phyloP scores from a whole-genome alignment of 345 rosid species.

The Nasturtium officinale region DNA sequence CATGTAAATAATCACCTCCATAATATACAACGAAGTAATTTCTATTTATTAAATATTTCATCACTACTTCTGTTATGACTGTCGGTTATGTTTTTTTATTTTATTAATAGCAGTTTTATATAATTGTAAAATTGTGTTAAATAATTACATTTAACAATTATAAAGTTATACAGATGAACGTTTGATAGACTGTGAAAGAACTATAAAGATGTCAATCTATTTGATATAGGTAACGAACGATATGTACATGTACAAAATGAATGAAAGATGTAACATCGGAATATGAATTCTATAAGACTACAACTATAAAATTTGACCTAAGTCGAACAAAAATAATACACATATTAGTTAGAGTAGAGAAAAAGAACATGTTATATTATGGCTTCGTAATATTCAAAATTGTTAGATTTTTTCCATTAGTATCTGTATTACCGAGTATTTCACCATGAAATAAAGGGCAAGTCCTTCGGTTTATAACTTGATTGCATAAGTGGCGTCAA shows the following conservation, averaged over 20 bases:
- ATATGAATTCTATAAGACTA: no score
- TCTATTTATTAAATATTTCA: neutral
- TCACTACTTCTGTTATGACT: neutral
- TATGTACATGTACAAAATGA: neutral
- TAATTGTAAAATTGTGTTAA: neutral
- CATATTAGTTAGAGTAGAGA: neutral
- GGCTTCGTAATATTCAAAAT: neutral
- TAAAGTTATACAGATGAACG: neutral
- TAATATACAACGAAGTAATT: neutral
- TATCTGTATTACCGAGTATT: neutral
- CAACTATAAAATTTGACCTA: no score
- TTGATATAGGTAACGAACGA: neutral
- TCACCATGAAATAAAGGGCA: neutral
- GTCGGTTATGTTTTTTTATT: neutral
- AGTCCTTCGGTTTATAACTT: neutral
- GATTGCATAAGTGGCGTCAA: neutral
- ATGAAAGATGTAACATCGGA: neutral
- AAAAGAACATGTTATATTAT: neutral
- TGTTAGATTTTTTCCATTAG: neutral
- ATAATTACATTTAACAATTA: neutral
- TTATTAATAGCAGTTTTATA: neutral
- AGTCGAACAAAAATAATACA: neutral
- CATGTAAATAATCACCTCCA: slow-evolving; percentile 5
- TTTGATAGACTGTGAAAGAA: neutral
- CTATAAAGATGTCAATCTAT: neutral